phyloP scores from a whole-genome alignment of 2,329 filamentous ascomycete genomes.

The Dothideomycetidae sp. region DNA sequence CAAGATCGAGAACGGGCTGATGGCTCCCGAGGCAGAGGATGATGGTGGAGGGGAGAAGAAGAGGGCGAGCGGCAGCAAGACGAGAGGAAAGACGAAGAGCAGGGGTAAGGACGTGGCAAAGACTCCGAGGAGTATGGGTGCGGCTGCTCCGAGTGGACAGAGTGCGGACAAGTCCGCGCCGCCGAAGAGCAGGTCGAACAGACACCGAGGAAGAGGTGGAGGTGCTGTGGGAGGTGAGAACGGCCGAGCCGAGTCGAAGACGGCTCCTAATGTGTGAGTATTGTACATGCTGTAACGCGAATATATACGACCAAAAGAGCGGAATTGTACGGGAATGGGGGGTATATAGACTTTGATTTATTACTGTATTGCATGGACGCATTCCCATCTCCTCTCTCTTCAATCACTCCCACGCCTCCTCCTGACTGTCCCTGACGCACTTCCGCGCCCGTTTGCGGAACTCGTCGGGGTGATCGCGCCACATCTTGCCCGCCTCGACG shows the following conservation, averaged over 20 bases:
- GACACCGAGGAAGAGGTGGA: background rate
- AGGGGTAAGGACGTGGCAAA: too few relatives aligned
- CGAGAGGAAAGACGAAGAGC: background rate
- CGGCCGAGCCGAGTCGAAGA: too few relatives aligned
- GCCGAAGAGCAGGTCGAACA: background rate
- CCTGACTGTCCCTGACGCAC: constrained; percentile 69
- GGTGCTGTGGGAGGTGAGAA: background rate
- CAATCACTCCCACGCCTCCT: constrained; percentile 28
- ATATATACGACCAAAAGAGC: background rate
- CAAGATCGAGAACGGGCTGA: constrained; percentile 27
- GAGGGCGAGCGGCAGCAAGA: background rate
- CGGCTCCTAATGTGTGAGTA: background rate
- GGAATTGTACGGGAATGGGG: background rate
- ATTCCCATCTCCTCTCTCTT: background rate
- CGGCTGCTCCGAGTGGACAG: background rate
- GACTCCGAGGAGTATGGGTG: background rate
- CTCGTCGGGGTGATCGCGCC: constrained; percentile 65
- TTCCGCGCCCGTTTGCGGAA: constrained; percentile 67
- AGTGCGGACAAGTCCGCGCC: background rate
- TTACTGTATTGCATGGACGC: too few relatives aligned
- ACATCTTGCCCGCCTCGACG: constrained; percentile 77
- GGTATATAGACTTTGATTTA: too few relatives aligned
- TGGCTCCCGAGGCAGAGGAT: constrained; percentile 35
- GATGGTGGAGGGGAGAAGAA: constrained; percentile 15
- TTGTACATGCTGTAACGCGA: background rate